Percentiles rank a stretch among this genome's conserved stretches.
phyloP scores from a whole-genome alignment of 2,329 filamentous ascomycete genomes.

The Cylindrodendrum hubeiense region DNA sequence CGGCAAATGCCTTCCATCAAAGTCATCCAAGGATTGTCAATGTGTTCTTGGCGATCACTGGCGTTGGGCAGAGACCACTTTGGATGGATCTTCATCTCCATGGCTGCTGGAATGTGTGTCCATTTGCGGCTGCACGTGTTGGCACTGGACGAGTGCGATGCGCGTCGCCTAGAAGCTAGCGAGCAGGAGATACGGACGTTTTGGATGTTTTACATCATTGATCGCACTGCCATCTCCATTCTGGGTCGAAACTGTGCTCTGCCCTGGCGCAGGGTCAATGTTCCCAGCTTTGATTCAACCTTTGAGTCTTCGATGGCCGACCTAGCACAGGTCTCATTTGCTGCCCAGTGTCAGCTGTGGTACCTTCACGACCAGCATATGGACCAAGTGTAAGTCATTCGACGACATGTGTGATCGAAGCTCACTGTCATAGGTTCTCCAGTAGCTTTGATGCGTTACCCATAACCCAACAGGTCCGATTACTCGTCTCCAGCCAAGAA shows the following conservation, averaged over 20 bases:
- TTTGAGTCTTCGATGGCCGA: slow-evolving; percentile 1
- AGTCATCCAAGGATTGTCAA: slow-evolving; percentile 7
- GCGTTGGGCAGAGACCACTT: slow-evolving; percentile 3
- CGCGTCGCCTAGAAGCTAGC: slow-evolving; percentile 1
- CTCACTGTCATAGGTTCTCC: neutral
- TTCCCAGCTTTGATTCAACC: slow-evolving; percentile 4
- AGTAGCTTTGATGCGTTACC: neutral
- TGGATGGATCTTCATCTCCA: slow-evolving; percentile 16
- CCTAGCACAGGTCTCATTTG: neutral
- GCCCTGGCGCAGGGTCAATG: slow-evolving; percentile 11
- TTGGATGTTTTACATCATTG: slow-evolving; percentile 16
- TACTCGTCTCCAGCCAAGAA: slow-evolving; percentile 10
- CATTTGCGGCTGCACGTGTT: slow-evolving; percentile 8
- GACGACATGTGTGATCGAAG: too few species aligned
- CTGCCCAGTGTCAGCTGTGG: slow-evolving; percentile 4
- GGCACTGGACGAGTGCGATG: slow-evolving; percentile 5
- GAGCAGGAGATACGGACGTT: slow-evolving; percentile 4
- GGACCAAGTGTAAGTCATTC: slow-evolving; percentile 2
- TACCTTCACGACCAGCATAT: slow-evolving; percentile 6
- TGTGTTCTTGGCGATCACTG: slow-evolving; percentile 8
- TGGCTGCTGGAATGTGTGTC: slow-evolving; percentile 6
- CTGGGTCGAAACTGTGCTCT: slow-evolving; percentile 2
- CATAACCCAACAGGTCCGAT: neutral
- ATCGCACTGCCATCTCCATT: slow-evolving; percentile 6
- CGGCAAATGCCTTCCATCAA: slow-evolving; percentile 1